Percentiles rank a stretch among this genome's conserved stretches.
Conservation (phyloP, 805 yeast species). For the Tetrapisispora phaffii region DNA sequence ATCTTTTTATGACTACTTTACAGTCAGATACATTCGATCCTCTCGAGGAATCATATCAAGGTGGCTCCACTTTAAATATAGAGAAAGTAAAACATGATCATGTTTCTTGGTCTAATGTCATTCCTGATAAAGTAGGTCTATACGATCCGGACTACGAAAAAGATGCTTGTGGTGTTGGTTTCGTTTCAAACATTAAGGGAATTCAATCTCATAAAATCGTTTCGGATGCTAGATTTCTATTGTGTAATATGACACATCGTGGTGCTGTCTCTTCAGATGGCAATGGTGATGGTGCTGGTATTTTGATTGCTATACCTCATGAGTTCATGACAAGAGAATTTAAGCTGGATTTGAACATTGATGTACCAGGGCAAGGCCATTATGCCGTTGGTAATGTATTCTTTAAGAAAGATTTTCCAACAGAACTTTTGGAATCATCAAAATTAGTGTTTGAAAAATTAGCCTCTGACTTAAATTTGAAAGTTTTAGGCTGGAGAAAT, state of each 20-base stretch:
- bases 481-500: conserved; percentile 86
- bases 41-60: conserved; percentile 23
- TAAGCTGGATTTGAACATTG: conserved; percentile 52
- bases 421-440: conserved; percentile 56
- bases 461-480: conserved; percentile 65
- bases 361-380: conserved; percentile 70
- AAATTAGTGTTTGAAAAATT: conserved; percentile 70
- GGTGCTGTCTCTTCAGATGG: conserved; percentile 97
- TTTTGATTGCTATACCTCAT: conserved; percentile 86
- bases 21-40: conserved; percentile 23
- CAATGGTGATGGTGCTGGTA: conserved; percentile 99
- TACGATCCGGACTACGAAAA: conserved; percentile 90
- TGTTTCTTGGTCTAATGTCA: conserved; percentile 83
- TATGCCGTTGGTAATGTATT: conserved; percentile 93
- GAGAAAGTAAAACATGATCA: conserved; percentile 29
- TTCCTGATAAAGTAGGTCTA: conserved; percentile 80
- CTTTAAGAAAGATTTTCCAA: conserved; percentile 65
- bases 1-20: conserved; percentile 6
- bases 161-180: conserved; percentile 98
- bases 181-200: conserved; percentile 91
- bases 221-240: conserved; percentile 74
- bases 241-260: conserved; percentile 97
- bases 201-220: conserved; percentile 80
- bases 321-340: conserved; percentile 79
- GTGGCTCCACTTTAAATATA: conserved; percentile 17